A percentile compares a stretch with the other conserved stretches of the same genome.
phyloP scores from a whole-genome alignment of 371 early-diverging fungal genomes.

The Mortierella sp. region DNA sequence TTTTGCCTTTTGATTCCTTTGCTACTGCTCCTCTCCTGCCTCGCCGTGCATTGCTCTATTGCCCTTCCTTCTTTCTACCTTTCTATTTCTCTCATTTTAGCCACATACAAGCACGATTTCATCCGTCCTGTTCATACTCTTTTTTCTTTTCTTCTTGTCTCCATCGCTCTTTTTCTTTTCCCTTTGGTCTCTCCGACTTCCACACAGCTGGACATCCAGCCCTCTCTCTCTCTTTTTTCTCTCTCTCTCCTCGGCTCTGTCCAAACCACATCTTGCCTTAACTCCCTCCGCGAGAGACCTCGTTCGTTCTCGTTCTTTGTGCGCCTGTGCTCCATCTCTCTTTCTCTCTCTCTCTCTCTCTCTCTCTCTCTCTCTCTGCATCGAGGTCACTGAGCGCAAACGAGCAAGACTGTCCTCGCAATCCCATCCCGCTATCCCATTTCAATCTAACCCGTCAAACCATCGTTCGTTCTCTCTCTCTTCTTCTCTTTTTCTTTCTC shows the following conservation, averaged over 20 bases:
- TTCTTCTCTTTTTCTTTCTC: background rate
- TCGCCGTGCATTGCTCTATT: background rate
- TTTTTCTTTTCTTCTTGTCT: slow-evolving; percentile 1
- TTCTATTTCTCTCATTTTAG: background rate
- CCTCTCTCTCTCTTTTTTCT: background rate
- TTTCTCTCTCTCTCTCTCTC: background rate
- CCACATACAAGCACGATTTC: background rate
- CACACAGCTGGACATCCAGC: no score
- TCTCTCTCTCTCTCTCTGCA: slow-evolving; percentile 1
- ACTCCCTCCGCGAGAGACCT: slow-evolving; percentile 7
- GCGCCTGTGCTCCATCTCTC: background rate
- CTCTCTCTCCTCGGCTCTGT: background rate
- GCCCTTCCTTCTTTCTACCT: no score
- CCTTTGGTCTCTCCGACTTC: background rate
- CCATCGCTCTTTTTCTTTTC: background rate
- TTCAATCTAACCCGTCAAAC: no score
- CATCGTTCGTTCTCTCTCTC: background rate
- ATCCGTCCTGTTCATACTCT: background rate
- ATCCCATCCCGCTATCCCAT: no score
- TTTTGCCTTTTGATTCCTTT: background rate
- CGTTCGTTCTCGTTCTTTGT: background rate
- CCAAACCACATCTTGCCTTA: slow-evolving; percentile 2
- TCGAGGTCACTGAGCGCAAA: no score
- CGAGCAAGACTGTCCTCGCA: no score
- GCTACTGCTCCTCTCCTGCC: background rate